Percentiles rank a stretch among this genome's conserved stretches.
Evolutionary conservation across 176 grass and related monocot species (phyloP).

Genomic region (Paspalum vaginatum): DNA sequence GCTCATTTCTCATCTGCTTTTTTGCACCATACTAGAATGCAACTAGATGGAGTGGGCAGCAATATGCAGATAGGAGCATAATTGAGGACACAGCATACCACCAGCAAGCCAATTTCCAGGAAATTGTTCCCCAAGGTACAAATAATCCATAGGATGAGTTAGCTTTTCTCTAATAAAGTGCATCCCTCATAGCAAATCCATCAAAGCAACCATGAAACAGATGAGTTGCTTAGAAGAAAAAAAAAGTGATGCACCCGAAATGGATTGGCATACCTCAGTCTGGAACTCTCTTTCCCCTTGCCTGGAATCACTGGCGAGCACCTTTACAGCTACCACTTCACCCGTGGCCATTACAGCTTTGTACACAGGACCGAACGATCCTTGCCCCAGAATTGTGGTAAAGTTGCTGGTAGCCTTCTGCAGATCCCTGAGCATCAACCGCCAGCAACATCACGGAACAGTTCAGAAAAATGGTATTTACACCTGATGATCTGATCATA

Average conservation of each 20-base stretch:
- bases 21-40: neutral
- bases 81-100: neutral
- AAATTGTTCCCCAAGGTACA: neutral
- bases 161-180: neutral
- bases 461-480: constrained; percentile 20
- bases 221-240: neutral
- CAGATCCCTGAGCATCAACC: constrained; percentile 64
- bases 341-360: constrained; percentile 92
- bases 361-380: constrained; percentile 94
- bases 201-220: neutral
- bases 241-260: neutral
- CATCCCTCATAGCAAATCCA: neutral
- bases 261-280: constrained; percentile 66
- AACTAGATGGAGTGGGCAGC: neutral
- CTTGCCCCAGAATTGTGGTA: constrained; percentile 90
- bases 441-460: constrained; percentile 25
- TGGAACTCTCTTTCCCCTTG: constrained; percentile 98
- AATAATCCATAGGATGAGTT: neutral
- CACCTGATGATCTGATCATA: constrained; percentile 2
- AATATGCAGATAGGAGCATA: neutral
- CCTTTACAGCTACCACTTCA: constrained; percentile 88
- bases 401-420: constrained; percentile 94
- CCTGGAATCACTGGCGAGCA: constrained; percentile 82
- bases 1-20: neutral
- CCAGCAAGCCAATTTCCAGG: neutral